These are phyloP conservation scores for Diospyros lotus DNA, from an alignment of 148 eudicot genomes.

Conservation along the genomic window DNA sequence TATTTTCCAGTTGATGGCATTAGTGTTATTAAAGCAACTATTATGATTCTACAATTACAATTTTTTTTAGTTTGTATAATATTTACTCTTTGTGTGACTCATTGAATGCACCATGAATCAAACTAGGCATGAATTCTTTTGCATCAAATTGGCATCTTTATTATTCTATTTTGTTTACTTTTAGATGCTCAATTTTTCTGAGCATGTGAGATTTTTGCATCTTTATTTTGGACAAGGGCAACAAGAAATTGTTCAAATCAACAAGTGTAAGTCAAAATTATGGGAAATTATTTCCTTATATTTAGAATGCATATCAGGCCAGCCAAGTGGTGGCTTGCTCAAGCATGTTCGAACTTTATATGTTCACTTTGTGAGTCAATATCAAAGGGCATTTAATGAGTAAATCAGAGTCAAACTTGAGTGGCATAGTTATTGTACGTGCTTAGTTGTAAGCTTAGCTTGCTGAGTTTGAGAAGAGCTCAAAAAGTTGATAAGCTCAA, in stretches of 20 bases:
- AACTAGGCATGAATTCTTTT: neutral
- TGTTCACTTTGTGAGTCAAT: too few species aligned
- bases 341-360: too few species aligned
- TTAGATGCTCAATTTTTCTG: neutral
- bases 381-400: too few species aligned
- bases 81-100: neutral
- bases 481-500: too few species aligned
- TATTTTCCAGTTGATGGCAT: slow-evolving; percentile 22
- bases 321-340: too few species aligned
- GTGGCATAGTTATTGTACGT: too few species aligned
- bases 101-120: neutral
- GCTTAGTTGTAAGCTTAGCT: neutral
- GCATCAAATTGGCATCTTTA: neutral
- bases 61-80: neutral
- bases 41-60: neutral
- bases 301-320: neutral
- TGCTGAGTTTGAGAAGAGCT: neutral
- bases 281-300: neutral
- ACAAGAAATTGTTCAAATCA: neutral
- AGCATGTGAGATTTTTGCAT: neutral
- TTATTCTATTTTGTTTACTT: neutral
- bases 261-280: neutral
- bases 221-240: neutral
- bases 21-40: neutral
- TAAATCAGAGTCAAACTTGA: too few species aligned